Evolutionary conservation across 164 flowering plant genomes (phyloP).

Genomic region (Protea cynaroides): DNA sequence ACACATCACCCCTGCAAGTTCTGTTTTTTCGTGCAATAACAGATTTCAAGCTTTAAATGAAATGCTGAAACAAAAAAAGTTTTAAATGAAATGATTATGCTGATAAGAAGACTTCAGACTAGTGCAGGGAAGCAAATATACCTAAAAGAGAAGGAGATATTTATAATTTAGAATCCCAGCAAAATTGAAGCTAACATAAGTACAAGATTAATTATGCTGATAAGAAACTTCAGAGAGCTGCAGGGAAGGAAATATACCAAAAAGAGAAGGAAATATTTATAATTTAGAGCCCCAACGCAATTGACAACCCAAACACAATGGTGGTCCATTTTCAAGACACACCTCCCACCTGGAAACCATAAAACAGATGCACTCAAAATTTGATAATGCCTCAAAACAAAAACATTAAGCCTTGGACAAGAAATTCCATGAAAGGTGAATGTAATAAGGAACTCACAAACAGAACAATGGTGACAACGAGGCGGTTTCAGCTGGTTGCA

Average conservation of each 20-base stretch:
- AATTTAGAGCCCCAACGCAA: constrained; percentile 95
- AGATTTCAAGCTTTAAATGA: too few species aligned
- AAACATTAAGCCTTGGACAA: background rate
- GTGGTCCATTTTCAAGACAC: constrained; percentile 98
- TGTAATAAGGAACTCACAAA: constrained; percentile 54
- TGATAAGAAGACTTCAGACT: too few species aligned
- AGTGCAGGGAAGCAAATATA: too few species aligned
- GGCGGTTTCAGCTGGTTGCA: constrained; percentile 95
- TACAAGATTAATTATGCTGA: too few species aligned
- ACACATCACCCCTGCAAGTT: too few species aligned
- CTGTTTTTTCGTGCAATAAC: too few species aligned
- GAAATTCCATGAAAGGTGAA: background rate
- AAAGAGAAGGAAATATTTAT: constrained; percentile 94
- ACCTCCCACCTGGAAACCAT: constrained; percentile 82
- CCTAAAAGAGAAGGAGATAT: too few species aligned
- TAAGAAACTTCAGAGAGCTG: too few species aligned
- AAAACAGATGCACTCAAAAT: background rate
- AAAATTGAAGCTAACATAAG: too few species aligned
- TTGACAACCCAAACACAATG: constrained; percentile 99
- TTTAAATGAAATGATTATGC: too few species aligned
- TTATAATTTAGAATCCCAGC: too few species aligned
- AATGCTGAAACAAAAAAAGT: too few species aligned
- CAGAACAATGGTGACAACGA: constrained; percentile 99
- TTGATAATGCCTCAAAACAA: background rate
- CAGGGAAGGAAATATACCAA: constrained; percentile 44